Base-by-base conservation (phyloP, 140 eudicot species). In the Bidens hawaiensis region DNA sequence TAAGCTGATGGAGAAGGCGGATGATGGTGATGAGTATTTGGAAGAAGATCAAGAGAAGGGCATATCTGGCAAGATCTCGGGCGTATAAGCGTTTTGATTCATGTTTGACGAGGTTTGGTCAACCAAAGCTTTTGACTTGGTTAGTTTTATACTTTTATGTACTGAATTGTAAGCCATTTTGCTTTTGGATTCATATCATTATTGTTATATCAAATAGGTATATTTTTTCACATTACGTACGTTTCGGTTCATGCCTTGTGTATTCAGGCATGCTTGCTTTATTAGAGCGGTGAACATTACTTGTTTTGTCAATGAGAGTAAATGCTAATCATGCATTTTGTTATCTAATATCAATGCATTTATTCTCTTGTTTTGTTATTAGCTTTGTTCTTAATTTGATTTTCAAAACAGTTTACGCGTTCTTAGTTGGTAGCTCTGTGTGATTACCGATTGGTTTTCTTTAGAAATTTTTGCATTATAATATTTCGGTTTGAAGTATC, bases 1-100 rank as follows among this genome's bases (percentile, higher is more conserved):
- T 65, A 85, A 78, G 81, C 76, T 75, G 51, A 67, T 67, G 73
- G 89, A 74, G 6, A 45, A 61, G 24, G 78, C 74, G 62, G 74
- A 45, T 74, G 83, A 68, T 8, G 81, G 13, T 36, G 86, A 59
- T 10, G 80, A 79, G 5, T 53, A 69, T 58, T 45, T 60, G 4
- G 78, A 69, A 56, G 72, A 58, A 46, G 90, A 85, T 75, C 83
- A 84, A 72, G 94, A 69, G 38, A 75, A 88, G 46, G 79, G 84
- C 13, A 68, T 77, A 36, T 75, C 75, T 9, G 85, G 83, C 30
- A 82, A 88, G 75, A 51, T 71, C 50, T 75, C 85, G 36, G 77
- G 82, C 72, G 82, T 80, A 61, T 85, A 85, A 88, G 34, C n/a
- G n/a, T n/a, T n/a, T n/a, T n/a, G n/a, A n/a, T n/a, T n/a, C n/a